Base-by-base conservation (phyloP, 2,329 filamentous ascomycete species). In the Aspergillus sclerotialis region DNA sequence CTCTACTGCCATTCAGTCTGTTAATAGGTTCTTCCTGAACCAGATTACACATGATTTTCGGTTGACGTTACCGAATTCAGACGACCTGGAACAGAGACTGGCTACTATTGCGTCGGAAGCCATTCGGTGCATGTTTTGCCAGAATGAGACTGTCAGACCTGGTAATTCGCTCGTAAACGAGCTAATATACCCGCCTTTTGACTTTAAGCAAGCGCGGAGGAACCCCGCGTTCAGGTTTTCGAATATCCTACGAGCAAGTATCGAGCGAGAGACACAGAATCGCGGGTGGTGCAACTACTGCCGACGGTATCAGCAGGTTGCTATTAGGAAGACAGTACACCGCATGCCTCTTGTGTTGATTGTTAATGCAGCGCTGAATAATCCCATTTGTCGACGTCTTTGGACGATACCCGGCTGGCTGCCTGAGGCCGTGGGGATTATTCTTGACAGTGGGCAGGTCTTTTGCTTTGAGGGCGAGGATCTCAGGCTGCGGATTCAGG, bases 391-490 rank as follows among this genome's bases (percentile, higher is more conserved):
- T 48, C 75, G 83, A 39, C 71, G 61, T 18, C 48, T 94, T 11
- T 98, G 93, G 93, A 78, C 85, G 1, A 86, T 80, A 9, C 86
- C 86, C 1, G 86, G 85, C 11, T 98, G 90, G 82, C 69, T 98
- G 9, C 92, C 92, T 0, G 84, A 92, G 53, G 88, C 96, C 57
- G 89, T 98, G 50, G 92, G 92, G 24, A 78, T 98, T 52, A 85
- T 94, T 37, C 78, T 94, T 37, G 85, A 93, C 39, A 78, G 85
- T 50, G 87, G 86, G n/a, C 85, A 94, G 53, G 85, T 96, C 54
- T 89, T 86, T 61, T 95, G 89, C 60, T 96, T 88, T 45, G 89
- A 98, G 60, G 90, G 92, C 2, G 82, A 94, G 34, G 89, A 96
- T 50, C 63, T 98, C 44, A 82, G 82, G 54, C 64, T 84, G 30